These are phyloP conservation scores for Colletotrichum sidae DNA, from an alignment of 2,329 filamentous ascomycete genomes.

Conservation along the genomic window DNA sequence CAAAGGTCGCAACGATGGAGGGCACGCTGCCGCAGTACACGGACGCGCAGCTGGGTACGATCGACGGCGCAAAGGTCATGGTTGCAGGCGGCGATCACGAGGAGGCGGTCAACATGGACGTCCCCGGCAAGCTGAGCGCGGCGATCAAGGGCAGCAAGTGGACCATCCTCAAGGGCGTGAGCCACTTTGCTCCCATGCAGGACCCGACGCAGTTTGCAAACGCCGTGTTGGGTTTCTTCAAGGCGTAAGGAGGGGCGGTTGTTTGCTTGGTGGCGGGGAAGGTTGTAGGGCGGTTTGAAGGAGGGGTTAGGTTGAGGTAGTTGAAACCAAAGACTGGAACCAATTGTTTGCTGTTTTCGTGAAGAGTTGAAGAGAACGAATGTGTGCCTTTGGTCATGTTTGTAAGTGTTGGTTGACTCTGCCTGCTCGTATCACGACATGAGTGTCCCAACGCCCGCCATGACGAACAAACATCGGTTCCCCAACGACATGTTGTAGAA, in stretches of 20 bases:
- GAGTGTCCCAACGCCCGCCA: too few species aligned
- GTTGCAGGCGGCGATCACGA: slow-evolving; percentile 47
- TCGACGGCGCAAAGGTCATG: slow-evolving; percentile 45
- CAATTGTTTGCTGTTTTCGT: too few species aligned
- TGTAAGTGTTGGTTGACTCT: too few species aligned
- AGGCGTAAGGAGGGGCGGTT: slow-evolving; percentile 20
- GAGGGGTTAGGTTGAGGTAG: too few species aligned
- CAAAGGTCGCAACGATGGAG: slow-evolving; percentile 52
- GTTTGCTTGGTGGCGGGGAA: not conserved
- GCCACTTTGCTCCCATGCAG: slow-evolving; percentile 57
- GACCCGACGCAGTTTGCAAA: slow-evolving; percentile 50
- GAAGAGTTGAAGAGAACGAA: too few species aligned
- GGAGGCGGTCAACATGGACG: slow-evolving; percentile 54
- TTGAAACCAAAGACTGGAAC: too few species aligned
- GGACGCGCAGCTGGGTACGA: slow-evolving; percentile 43
- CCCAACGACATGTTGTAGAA: too few species aligned
- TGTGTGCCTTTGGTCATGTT: too few species aligned
- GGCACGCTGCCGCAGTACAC: slow-evolving; percentile 48
- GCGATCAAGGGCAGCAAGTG: slow-evolving; percentile 52
- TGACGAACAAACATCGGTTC: too few species aligned
- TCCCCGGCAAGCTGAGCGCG: slow-evolving; percentile 47
- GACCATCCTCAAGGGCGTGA: slow-evolving; percentile 50
- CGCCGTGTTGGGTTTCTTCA: slow-evolving; percentile 46
- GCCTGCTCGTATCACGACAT: too few species aligned
- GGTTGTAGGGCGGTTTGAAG: too few species aligned